These are phyloP conservation scores for Carpediemonas membranifera DNA, from an alignment of 78 protist genomes.

Conservation along the genomic window DNA sequence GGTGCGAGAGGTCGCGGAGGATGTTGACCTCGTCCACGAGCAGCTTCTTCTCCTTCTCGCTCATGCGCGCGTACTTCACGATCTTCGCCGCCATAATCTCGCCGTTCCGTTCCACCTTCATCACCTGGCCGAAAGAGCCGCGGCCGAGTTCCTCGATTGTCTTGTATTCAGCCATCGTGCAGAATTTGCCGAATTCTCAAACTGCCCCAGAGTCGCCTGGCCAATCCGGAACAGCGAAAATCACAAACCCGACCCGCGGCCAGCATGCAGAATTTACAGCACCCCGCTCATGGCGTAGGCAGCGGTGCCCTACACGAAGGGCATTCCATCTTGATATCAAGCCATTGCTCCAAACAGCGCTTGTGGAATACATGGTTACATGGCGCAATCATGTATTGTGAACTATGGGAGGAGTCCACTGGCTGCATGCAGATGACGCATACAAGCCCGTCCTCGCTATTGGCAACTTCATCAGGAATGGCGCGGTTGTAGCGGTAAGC, in stretches of 20 bases:
- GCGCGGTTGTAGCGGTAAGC: conserved; percentile 46
- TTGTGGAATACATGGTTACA: conserved; percentile 65
- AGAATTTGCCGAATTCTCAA: conserved; percentile 20
- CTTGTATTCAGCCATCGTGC: conserved; percentile 31
- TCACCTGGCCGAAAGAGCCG: conserved; percentile 61
- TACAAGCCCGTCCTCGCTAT: too few species aligned
- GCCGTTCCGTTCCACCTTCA: conserved; percentile 6
- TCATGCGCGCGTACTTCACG: conserved; percentile 58
- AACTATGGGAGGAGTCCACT: conserved; percentile 6
- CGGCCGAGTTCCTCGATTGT: conserved; percentile 44
- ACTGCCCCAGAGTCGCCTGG: neutral
- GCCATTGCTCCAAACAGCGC: conserved; percentile 53
- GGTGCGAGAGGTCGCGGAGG: conserved; percentile 21
- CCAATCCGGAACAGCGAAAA: too few species aligned
- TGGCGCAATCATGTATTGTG: conserved; percentile 37
- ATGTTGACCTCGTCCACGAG: conserved; percentile 64
- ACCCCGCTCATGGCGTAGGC: too few species aligned
- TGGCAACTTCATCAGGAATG: conserved; percentile 33
- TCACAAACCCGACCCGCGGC: too few species aligned
- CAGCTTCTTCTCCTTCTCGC: conserved; percentile 62
- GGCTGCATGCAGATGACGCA: conserved; percentile 64
- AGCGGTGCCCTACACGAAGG: conserved; percentile 47
- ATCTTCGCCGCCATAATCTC: conserved; percentile 70
- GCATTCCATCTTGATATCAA: conserved; percentile 62
- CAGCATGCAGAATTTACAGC: too few species aligned